phyloP scores from a whole-genome alignment of 345 rosid genomes.

The Eutrema japonicum region DNA sequence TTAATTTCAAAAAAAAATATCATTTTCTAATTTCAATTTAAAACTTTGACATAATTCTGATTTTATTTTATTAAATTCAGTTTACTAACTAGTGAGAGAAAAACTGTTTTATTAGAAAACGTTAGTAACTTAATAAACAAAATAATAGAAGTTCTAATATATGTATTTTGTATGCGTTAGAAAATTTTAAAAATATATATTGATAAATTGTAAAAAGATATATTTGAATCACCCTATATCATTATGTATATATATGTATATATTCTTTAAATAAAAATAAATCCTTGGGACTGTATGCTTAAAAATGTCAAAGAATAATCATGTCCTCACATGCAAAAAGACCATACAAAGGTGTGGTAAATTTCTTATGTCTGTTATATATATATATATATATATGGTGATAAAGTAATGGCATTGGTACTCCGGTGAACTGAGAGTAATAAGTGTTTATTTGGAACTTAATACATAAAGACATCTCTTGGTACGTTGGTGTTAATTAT shows the following conservation, averaged over 20 bases:
- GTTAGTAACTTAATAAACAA: background rate
- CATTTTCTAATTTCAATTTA: background rate
- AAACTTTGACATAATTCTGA: background rate
- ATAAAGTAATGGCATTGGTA: slow-evolving; percentile 6
- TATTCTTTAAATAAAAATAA: background rate
- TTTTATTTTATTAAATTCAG: background rate
- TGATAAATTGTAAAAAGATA: background rate
- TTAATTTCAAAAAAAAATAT: background rate
- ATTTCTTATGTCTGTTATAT: background rate
- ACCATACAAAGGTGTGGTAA: slow-evolving; percentile 12
- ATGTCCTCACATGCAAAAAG: slow-evolving; percentile 35
- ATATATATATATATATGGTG: too few species aligned
- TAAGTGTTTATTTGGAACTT: slow-evolving; percentile 20
- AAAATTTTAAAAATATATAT: background rate
- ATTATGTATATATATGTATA: background rate
- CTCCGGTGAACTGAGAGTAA: background rate
- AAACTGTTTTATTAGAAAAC: background rate
- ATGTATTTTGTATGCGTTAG: background rate
- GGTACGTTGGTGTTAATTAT: slow-evolving; percentile 28
- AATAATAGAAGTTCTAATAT: background rate
- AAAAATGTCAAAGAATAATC: slow-evolving; percentile 2
- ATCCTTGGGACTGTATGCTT: background rate
- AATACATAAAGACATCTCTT: slow-evolving; percentile 20
- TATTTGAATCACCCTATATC: background rate
- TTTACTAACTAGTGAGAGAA: background rate